A percentile compares a stretch with the other conserved stretches of the same genome.
Evolutionary conservation across 2,329 filamentous ascomycete species (phyloP).

Genomic region (Colletotrichum tropicicola): DNA sequence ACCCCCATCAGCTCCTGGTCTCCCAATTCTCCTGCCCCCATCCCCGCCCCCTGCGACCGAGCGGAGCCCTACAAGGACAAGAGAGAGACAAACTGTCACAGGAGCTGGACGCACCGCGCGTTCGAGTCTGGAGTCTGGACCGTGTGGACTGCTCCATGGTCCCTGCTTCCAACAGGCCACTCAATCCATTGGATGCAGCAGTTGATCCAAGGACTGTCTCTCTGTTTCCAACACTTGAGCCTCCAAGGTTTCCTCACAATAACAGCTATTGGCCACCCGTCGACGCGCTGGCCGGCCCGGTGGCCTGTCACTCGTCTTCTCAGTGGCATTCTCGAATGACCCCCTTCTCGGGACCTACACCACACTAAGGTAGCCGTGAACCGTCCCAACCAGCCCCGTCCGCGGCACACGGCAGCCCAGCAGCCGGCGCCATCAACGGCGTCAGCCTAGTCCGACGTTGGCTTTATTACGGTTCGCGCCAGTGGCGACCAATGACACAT

Average conservation of each 20-base stretch:
- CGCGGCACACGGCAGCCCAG: conserved; percentile 25
- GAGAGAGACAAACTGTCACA: conserved; percentile 24
- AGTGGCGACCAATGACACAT: conserved; percentile 29
- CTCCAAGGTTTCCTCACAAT: conserved; percentile 2
- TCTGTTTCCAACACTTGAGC: background rate
- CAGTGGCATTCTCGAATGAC: background rate
- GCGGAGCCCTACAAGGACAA: conserved; percentile 25
- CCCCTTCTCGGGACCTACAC: background rate
- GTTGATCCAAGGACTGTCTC: too few species aligned
- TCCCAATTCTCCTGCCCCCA: background rate
- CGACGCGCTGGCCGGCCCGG: background rate
- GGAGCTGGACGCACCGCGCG: conserved; percentile 22
- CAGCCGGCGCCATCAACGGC: conserved; percentile 12
- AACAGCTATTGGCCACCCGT: conserved; percentile 1
- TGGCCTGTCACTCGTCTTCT: background rate
- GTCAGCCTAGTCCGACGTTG: conserved; percentile 25
- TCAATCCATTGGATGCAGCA: too few species aligned
- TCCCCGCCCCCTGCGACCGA: conserved; percentile 18
- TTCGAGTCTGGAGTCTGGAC: conserved; percentile 21
- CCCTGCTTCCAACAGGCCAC: conserved; percentile 22
- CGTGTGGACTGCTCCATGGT: conserved; percentile 11
- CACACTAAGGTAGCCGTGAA: background rate
- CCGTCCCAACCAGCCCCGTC: conserved; percentile 2
- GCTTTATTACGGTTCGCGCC: conserved; percentile 21
- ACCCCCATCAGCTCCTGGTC: too few species aligned